These are phyloP conservation scores for Alternaria sp. DNA, from an alignment of 2,329 filamentous ascomycete genomes.

Conservation along the genomic window DNA sequence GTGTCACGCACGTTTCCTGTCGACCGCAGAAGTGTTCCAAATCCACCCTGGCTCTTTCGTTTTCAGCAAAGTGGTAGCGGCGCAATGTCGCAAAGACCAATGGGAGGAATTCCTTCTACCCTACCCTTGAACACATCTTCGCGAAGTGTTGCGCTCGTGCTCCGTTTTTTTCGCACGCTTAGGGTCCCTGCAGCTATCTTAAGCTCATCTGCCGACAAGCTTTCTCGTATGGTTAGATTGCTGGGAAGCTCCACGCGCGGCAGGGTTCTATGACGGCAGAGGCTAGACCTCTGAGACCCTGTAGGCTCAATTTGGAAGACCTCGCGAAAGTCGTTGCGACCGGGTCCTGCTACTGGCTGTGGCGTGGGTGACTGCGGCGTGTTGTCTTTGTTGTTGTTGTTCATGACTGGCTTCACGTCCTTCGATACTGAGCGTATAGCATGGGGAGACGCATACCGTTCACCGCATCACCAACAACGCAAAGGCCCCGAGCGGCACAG, in stretches of 20 bases:
- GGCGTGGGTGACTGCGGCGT: not conserved
- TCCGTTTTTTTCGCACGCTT: not conserved
- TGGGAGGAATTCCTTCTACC: not conserved
- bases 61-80: not conserved
- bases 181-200: not conserved
- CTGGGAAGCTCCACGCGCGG: not conserved
- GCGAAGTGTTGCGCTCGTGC: not conserved
- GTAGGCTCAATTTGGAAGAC: not conserved
- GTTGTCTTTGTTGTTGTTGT: not conserved
- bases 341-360: not conserved
- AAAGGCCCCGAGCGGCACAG: not conserved
- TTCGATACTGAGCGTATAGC: not conserved
- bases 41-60: not conserved
- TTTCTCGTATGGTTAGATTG: conserved; percentile 11
- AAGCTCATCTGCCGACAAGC: conserved; percentile 15
- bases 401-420: not conserved
- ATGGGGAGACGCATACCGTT: not conserved
- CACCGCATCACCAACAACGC: not conserved
- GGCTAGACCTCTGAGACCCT: not conserved
- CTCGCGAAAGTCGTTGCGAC: not conserved
- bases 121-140: not conserved
- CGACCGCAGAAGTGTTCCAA: conserved; percentile 5
- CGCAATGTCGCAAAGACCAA: not conserved
- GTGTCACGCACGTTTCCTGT: conserved; percentile 7
- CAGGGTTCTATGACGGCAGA: not conserved